Percentiles rank a stretch among this genome's conserved stretches.
phyloP scores from a whole-genome alignment of 2,329 filamentous ascomycete species.

The Venturia oleaginea region DNA sequence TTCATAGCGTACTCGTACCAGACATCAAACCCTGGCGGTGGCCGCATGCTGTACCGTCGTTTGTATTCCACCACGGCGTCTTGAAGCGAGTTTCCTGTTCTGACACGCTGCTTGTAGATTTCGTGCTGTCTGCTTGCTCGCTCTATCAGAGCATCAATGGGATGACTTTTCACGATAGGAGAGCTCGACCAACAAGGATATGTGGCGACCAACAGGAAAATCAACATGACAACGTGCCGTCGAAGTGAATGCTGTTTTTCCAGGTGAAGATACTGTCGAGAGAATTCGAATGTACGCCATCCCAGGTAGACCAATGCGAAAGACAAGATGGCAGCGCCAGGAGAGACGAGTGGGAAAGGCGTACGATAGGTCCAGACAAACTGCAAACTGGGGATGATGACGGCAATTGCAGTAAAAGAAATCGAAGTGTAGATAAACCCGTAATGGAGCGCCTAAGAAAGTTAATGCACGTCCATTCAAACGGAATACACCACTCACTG shows the following conservation, averaged over 20 bases:
- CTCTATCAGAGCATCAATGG: constrained; percentile 38
- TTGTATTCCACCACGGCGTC: constrained; percentile 45
- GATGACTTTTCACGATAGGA: constrained; percentile 28
- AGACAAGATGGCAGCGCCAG: background rate
- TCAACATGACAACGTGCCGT: background rate
- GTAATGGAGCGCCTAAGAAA: background rate
- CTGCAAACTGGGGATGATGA: background rate
- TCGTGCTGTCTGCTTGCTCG: constrained; percentile 28
- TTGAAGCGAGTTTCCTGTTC: constrained; percentile 29
- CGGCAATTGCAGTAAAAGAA: background rate
- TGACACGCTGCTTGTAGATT: background rate
- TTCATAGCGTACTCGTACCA: constrained; percentile 50
- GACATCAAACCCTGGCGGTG: constrained; percentile 50
- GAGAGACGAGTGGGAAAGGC: background rate
- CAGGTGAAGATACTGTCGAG: background rate
- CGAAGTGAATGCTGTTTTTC: background rate
- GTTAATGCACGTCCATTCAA: background rate
- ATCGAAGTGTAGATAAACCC: background rate
- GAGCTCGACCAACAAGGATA: background rate
- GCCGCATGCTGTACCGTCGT: constrained; percentile 42
- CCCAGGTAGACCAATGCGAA: background rate
- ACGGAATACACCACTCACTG: background rate
- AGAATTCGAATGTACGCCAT: background rate
- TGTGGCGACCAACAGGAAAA: background rate
- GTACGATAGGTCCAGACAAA: background rate